Percentiles rank a stretch among this genome's conserved stretches.
Conservation (phyloP, 2,329 filamentous ascomycete genomes). For the Calycina herbarum region DNA sequence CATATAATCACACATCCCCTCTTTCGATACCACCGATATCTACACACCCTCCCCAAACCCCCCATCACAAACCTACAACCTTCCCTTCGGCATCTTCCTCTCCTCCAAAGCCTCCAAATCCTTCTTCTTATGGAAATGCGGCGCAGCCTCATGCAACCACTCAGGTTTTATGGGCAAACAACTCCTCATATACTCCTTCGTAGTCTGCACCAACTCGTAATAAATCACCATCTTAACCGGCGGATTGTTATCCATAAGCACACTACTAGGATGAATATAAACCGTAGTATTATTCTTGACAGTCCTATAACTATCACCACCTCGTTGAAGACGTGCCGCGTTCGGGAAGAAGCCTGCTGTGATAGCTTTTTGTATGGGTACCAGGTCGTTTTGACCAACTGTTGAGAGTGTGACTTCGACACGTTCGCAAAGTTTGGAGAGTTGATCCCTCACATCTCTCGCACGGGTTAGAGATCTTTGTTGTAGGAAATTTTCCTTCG, state of each 20-base stretch:
- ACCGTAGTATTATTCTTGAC: slow-evolving; percentile 89
- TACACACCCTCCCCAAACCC: neutral
- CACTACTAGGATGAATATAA: slow-evolving; percentile 86
- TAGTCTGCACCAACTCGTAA: slow-evolving; percentile 78
- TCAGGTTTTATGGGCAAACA: slow-evolving; percentile 80
- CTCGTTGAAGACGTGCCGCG: slow-evolving; percentile 77
- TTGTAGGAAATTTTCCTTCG: slow-evolving; percentile 90
- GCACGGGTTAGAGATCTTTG: slow-evolving; percentile 86
- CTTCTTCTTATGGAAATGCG: slow-evolving; percentile 92
- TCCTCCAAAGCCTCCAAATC: slow-evolving; percentile 66
- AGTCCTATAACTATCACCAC: slow-evolving; percentile 85
- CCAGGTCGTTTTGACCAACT: slow-evolving; percentile 68
- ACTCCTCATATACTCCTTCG: slow-evolving; percentile 89
- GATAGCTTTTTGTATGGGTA: slow-evolving; percentile 82
- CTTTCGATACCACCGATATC: too few species aligned
- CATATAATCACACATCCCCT: too few species aligned
- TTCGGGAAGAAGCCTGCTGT: slow-evolving; percentile 95
- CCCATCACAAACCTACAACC: neutral
- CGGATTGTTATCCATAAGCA: slow-evolving; percentile 76
- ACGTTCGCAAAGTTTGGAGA: slow-evolving; percentile 87
- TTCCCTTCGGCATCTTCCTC: slow-evolving; percentile 15
- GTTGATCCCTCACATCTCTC: slow-evolving; percentile 87
- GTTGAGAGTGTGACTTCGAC: slow-evolving; percentile 78
- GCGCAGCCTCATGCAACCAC: slow-evolving; percentile 87
- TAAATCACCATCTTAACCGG: slow-evolving; percentile 81